Evolutionary conservation across 306 rosid genomes (phyloP).

Genomic region (Casuarina glauca): DNA sequence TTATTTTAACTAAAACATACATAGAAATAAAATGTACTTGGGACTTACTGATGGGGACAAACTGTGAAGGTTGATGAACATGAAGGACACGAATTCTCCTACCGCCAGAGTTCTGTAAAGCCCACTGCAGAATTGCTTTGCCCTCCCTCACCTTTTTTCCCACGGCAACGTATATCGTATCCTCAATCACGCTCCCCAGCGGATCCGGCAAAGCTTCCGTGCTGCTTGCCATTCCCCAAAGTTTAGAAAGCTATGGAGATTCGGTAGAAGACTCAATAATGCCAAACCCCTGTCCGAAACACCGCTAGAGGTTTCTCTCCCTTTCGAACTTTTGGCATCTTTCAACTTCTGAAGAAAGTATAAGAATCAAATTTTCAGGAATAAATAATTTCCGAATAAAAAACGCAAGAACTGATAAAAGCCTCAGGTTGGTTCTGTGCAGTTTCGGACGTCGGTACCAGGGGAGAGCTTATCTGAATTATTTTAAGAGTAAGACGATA

Average conservation of each 20-base stretch:
- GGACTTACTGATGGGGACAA: slow-evolving; percentile 74
- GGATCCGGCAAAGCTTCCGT: slow-evolving; percentile 48
- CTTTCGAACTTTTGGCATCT: too few species aligned
- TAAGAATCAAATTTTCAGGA: background rate
- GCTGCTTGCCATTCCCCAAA: slow-evolving; percentile 6
- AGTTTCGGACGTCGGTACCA: background rate
- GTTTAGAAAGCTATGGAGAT: slow-evolving; percentile 3
- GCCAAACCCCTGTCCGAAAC: too few species aligned
- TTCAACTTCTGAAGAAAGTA: background rate
- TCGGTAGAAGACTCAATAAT: too few species aligned
- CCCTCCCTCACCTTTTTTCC: slow-evolving; percentile 60
- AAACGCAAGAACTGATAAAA: background rate
- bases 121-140: slow-evolving; percentile 62
- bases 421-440: background rate
- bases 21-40: background rate
- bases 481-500: background rate
- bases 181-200: slow-evolving; percentile 30
- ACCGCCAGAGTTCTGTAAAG: slow-evolving; percentile 70
- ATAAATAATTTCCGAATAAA: background rate
- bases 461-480: background rate
- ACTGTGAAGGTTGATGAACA: slow-evolving; percentile 60
- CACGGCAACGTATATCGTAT: slow-evolving; percentile 67
- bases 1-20: too few species aligned
- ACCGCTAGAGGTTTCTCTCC: too few species aligned
- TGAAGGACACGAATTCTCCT: slow-evolving; percentile 65